A percentile compares a stretch with the other conserved stretches of the same genome.
Evolutionary conservation across 106 monocot genomes (phyloP).

Genomic region (Vanilla planifolia): DNA sequence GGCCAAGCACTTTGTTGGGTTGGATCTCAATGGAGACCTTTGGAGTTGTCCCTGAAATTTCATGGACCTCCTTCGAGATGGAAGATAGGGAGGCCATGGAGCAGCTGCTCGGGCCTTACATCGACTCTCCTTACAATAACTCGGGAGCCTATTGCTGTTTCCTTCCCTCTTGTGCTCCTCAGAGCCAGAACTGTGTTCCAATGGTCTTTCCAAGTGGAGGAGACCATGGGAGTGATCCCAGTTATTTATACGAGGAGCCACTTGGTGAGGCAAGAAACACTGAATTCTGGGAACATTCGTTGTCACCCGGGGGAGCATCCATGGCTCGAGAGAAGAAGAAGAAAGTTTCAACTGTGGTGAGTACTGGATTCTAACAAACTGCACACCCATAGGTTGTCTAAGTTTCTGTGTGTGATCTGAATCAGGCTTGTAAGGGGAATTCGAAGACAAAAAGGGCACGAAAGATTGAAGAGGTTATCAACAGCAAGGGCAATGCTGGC

Average conservation of each 20-base stretch:
- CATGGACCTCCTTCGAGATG: not conserved
- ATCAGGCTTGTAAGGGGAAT: constrained; percentile 6
- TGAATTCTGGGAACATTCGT: no score
- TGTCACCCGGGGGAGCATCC: no score
- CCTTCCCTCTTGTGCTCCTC: no score
- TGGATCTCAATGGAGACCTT: not conserved
- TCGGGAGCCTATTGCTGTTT: not conserved
- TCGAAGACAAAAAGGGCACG: constrained; percentile 9
- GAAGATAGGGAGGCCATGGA: not conserved
- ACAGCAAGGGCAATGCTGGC: not conserved
- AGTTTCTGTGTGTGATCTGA: not conserved
- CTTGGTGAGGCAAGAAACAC: no score
- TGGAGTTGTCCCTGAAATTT: constrained; percentile 4
- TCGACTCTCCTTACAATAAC: not conserved
- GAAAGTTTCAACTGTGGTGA: not conserved
- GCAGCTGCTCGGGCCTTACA: not conserved
- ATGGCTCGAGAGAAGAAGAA: not conserved
- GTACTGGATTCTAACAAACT: not conserved
- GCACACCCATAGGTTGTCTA: not conserved
- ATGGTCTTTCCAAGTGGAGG: no score
- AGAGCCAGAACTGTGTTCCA: no score
- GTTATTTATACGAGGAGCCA: not conserved
- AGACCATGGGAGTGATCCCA: not conserved
- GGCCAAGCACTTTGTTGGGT: no score
- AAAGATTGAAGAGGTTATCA: constrained; percentile 9